A percentile compares a stretch with the other conserved stretches of the same genome.
Evolutionary conservation across 2,329 filamentous ascomycete genomes (phyloP).

Genomic region (Macroventuria anomochaeta): DNA sequence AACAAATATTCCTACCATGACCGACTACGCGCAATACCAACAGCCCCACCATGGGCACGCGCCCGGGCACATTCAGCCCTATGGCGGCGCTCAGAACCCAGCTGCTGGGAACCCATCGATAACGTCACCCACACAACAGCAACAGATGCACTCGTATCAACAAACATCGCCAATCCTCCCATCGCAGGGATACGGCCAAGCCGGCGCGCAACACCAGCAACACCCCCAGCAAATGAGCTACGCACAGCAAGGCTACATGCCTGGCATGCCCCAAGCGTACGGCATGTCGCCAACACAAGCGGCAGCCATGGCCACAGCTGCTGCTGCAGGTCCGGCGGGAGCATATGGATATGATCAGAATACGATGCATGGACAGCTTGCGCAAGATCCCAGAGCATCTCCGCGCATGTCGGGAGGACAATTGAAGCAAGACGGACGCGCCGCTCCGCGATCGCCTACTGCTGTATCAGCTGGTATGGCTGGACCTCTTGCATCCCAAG

Average conservation of each 20-base stretch:
- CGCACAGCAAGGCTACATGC: conserved; percentile 76
- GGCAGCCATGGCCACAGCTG: conserved; percentile 92
- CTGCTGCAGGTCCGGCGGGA: conserved; percentile 77
- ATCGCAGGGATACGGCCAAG: conserved; percentile 73
- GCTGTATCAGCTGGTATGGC: conserved; percentile 69
- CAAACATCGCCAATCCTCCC: conserved; percentile 82
- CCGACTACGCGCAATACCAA: conserved; percentile 59
- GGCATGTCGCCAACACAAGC: conserved; percentile 83
- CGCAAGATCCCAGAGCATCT: conserved; percentile 66
- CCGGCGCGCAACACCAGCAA: conserved; percentile 65
- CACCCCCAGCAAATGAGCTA: conserved; percentile 80
- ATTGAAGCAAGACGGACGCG: conserved; percentile 71
- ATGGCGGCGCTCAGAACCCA: conserved; percentile 46
- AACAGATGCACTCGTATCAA: conserved; percentile 57
- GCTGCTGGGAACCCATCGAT: conserved; percentile 57
- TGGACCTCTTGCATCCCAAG: conserved; percentile 46
- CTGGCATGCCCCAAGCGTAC: conserved; percentile 76
- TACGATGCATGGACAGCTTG: conserved; percentile 66
- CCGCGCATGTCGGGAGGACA: conserved; percentile 74
- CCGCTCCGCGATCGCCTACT: conserved; percentile 77
- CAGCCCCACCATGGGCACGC: conserved; percentile 55
- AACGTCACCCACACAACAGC: conserved; percentile 72
- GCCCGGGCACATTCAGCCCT: conserved; percentile 50
- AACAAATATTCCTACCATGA: conserved; percentile 42
- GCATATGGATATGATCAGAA: conserved; percentile 69